A percentile compares a stretch with the other conserved stretches of the same genome.
Conservation (phyloP, 768 basidiomycete genomes). For the Asterophora parasitica region DNA sequence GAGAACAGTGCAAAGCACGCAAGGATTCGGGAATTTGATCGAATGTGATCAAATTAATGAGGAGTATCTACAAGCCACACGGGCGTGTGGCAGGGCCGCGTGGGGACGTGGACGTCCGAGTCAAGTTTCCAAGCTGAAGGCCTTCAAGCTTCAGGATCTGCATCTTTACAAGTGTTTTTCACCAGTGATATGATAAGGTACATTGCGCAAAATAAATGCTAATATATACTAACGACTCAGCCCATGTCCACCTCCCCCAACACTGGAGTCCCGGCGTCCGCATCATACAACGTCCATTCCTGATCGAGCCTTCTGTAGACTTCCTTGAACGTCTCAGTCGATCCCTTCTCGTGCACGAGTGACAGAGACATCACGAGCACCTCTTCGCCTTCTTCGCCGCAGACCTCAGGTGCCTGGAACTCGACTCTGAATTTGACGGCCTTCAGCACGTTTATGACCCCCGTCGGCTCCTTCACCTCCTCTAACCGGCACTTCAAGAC, state of each 20-base stretch:
- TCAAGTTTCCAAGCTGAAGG: no score
- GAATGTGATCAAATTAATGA: no score
- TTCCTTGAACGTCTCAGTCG: conserved; percentile 74
- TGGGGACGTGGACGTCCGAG: no score
- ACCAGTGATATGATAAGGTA: not conserved
- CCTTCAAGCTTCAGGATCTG: no score
- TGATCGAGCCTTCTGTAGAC: conserved; percentile 60
- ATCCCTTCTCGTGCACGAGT: conserved; percentile 83
- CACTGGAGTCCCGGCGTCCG: not conserved
- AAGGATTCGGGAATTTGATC: no score
- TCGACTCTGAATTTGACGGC: conserved; percentile 83
- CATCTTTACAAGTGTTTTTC: no score
- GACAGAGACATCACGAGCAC: conserved; percentile 49
- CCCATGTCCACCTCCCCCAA: not conserved
- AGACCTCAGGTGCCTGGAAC: conserved; percentile 38
- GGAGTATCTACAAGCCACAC: not conserved
- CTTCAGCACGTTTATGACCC: conserved; percentile 53
- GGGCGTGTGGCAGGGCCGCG: not conserved
- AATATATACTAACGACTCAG: not conserved
- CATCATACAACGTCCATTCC: conserved; percentile 63
- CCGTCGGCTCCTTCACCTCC: conserved; percentile 55
- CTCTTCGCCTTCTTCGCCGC: conserved; percentile 36
- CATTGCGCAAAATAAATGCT: not conserved
- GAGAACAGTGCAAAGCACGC: no score
- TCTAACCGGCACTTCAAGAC: conserved; percentile 75